A percentile compares a stretch with the other conserved stretches of the same genome.
Evolutionary conservation across 1,139 yeast species (phyloP).

Genomic region (Sugiyamaella xylanicola): DNA sequence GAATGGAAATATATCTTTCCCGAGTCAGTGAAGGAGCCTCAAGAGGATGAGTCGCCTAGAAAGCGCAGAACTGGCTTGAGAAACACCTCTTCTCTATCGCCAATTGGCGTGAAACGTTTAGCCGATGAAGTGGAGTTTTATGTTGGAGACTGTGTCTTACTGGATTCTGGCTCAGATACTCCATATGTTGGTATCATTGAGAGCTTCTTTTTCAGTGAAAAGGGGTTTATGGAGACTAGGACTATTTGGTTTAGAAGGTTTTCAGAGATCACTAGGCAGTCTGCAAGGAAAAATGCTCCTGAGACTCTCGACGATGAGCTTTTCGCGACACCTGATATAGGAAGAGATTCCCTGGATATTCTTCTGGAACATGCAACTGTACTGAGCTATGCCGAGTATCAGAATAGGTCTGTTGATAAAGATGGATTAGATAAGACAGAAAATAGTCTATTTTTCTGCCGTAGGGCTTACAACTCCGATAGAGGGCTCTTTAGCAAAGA

Average conservation of each 20-base stretch:
- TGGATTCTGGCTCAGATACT: slow-evolving; percentile 26
- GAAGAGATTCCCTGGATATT: slow-evolving; percentile 28
- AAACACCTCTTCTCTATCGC: slow-evolving; percentile 17
- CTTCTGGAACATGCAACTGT: slow-evolving; percentile 27
- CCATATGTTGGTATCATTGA: slow-evolving; percentile 31
- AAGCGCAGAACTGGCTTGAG: slow-evolving; percentile 14
- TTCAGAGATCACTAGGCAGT: slow-evolving; percentile 22
- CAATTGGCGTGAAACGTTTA: slow-evolving; percentile 25
- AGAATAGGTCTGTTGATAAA: slow-evolving; percentile 11
- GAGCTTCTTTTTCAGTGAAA: slow-evolving; percentile 26
- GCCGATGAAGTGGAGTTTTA: slow-evolving; percentile 26
- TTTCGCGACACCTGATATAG: slow-evolving; percentile 29
- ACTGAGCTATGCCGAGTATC: slow-evolving; percentile 17
- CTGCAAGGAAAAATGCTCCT: slow-evolving; percentile 16
- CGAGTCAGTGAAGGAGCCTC: neutral
- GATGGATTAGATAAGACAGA: neutral
- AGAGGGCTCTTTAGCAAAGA: slow-evolving; percentile 18
- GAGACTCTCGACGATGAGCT: slow-evolving; percentile 24
- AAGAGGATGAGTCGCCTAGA: slow-evolving; percentile 6
- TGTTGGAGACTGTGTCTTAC: slow-evolving; percentile 31
- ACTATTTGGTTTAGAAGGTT: slow-evolving; percentile 30
- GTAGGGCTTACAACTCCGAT: slow-evolving; percentile 23
- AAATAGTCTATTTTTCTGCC: slow-evolving; percentile 22
- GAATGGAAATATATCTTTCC: slow-evolving; percentile 12
- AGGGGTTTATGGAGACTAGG: slow-evolving; percentile 27